Evolutionary conservation across 1,284 basidiomycete species (phyloP).

Genomic region (Binderoboletus segoi): DNA sequence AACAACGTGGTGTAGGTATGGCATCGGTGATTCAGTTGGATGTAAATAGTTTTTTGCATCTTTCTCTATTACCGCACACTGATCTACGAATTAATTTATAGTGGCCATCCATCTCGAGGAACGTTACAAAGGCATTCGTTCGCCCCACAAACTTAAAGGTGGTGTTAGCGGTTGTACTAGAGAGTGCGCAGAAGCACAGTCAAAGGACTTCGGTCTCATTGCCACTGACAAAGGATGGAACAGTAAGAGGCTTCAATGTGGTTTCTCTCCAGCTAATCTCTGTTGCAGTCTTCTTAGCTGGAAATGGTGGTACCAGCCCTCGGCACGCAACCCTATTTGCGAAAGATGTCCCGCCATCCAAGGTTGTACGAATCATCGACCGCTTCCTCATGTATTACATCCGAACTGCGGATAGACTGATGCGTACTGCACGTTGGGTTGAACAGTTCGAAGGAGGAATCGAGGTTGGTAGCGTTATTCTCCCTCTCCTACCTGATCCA

Average conservation of each 20-base stretch:
- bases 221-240: slow-evolving; percentile 82
- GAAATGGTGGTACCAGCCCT: slow-evolving; percentile 76
- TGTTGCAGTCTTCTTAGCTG: slow-evolving; percentile 63
- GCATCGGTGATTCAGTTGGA: slow-evolving; percentile 76
- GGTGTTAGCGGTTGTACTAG: slow-evolving; percentile 78
- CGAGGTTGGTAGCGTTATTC: slow-evolving; percentile 42
- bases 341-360: slow-evolving; percentile 60
- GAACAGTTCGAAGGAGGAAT: slow-evolving; percentile 72
- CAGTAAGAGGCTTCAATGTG: slow-evolving; percentile 36
- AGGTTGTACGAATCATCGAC: slow-evolving; percentile 68
- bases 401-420: slow-evolving; percentile 67
- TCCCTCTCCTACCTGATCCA: background rate
- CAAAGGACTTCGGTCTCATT: slow-evolving; percentile 78
- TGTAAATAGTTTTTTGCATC: slow-evolving; percentile 24
- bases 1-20: slow-evolving; percentile 73
- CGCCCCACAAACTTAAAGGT: slow-evolving; percentile 79
- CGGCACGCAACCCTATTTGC: slow-evolving; percentile 55
- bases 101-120: slow-evolving; percentile 75
- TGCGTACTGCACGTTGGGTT: slow-evolving; percentile 79
- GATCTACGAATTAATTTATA: slow-evolving; percentile 9
- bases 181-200: slow-evolving; percentile 78
- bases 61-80: background rate
- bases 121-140: slow-evolving; percentile 71
- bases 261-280: background rate
- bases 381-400: slow-evolving; percentile 77